Percentiles rank a stretch among this genome's conserved stretches.
Evolutionary conservation across 2,329 filamentous ascomycete species (phyloP).

Genomic region (Mycocentrospora acerina): DNA sequence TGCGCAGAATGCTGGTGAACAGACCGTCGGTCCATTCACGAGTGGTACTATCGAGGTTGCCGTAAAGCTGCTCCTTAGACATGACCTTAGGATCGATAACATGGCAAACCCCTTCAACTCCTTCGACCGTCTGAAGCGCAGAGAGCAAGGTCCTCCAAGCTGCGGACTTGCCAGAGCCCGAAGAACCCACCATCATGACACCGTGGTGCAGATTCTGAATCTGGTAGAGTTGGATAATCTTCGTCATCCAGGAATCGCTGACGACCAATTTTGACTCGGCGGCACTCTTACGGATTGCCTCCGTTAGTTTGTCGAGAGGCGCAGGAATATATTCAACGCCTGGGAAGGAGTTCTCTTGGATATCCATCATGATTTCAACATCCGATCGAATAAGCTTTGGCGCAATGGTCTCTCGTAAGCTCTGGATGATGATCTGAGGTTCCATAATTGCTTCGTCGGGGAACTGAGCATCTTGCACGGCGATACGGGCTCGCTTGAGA

Average conservation of each 20-base stretch:
- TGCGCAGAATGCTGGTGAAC: conserved; percentile 95
- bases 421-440: conserved; percentile 97
- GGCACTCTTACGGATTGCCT: conserved; percentile 80
- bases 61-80: conserved; percentile 97
- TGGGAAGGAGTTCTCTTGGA: conserved; percentile 86
- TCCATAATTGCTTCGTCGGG: conserved; percentile 76
- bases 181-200: conserved; percentile 99
- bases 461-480: conserved; percentile 54
- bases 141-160: conserved; percentile 92
- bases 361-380: conserved; percentile 81
- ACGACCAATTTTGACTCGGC: conserved; percentile 83
- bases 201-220: conserved; percentile 98
- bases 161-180: conserved; percentile 94
- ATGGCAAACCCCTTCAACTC: conserved; percentile 90
- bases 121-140: conserved; percentile 86
- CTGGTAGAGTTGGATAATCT: conserved; percentile 94
- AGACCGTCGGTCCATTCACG: conserved; percentile 98
- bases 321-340: conserved; percentile 91
- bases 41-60: conserved; percentile 92
- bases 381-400: conserved; percentile 94
- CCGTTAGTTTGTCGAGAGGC: conserved; percentile 75
- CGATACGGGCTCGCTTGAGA: conserved; percentile 81
- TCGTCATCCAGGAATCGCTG: conserved; percentile 95
- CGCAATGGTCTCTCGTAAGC: conserved; percentile 95
- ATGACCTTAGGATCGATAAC: conserved; percentile 99